A percentile compares a stretch with the other conserved stretches of the same genome.
Evolutionary conservation across 1,284 basidiomycete species (phyloP).

Genomic region (Boletus nobilissimus): DNA sequence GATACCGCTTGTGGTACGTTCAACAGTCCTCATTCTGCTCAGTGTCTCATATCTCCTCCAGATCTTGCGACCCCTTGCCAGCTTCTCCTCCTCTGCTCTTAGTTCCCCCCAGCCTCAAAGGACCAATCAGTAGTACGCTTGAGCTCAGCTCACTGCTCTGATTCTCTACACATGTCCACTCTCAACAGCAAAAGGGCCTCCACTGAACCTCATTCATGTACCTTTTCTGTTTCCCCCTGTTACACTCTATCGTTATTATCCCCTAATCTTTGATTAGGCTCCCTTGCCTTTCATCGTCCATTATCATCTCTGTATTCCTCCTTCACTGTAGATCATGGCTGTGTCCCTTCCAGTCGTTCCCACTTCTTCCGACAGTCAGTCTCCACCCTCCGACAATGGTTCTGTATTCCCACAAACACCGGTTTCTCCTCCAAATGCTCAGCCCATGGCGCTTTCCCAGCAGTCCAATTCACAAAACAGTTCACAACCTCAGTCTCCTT

Average conservation of each 20-base stretch:
- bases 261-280: constrained; percentile 36
- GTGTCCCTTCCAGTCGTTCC: constrained; percentile 62
- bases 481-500: constrained; percentile 35
- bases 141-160: constrained; percentile 74
- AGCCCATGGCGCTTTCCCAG: constrained; percentile 50
- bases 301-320: constrained; percentile 26
- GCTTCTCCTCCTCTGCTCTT: constrained; percentile 68
- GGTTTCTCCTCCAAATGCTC: constrained; percentile 54
- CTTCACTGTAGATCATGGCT: constrained; percentile 55
- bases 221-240: constrained; percentile 33
- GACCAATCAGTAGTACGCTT: constrained; percentile 62
- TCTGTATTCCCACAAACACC: constrained; percentile 62
- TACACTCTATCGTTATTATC: constrained; percentile 31
- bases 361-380: constrained; percentile 54
- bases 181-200: constrained; percentile 52
- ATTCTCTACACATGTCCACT: constrained; percentile 40
- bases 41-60: constrained; percentile 45
- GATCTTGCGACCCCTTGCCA: constrained; percentile 97
- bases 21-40: not conserved
- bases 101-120: constrained; percentile 47
- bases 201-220: constrained; percentile 71
- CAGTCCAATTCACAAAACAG: constrained; percentile 34
- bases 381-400: constrained; percentile 57
- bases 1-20: constrained; percentile 79
- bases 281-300: not conserved